Evolutionary conservation across 371 early-diverging fungal species (phyloP).

Genomic region (Syncephalastrum sp.): DNA sequence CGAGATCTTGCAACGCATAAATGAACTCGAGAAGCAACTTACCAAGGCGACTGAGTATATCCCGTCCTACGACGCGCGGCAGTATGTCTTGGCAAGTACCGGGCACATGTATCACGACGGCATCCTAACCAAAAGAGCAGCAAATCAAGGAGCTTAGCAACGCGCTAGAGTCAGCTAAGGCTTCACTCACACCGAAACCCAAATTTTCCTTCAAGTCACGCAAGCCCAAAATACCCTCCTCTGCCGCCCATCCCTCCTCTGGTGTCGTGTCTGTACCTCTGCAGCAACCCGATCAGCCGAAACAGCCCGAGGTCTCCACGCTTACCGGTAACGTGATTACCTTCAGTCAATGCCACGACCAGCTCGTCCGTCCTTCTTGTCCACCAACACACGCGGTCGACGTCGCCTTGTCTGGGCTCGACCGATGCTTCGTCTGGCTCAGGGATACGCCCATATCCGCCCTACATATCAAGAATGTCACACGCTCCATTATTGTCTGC

Average conservation of each 20-base stretch:
- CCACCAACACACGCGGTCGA: slow-evolving; percentile 28
- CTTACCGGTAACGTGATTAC: no score
- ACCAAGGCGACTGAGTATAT: slow-evolving; percentile 55
- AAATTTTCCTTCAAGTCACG: slow-evolving; percentile 67
- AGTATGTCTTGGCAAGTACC: slow-evolving; percentile 41
- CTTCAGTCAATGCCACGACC: no score
- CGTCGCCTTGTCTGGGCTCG: slow-evolving; percentile 52
- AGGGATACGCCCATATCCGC: slow-evolving; percentile 41
- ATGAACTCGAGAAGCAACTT: slow-evolving; percentile 50
- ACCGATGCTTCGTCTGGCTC: slow-evolving; percentile 56
- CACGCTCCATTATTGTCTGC: slow-evolving; percentile 59
- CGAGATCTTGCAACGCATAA: slow-evolving; percentile 39
- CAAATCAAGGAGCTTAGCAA: slow-evolving; percentile 49
- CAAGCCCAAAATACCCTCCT: slow-evolving; percentile 23
- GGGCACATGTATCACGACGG: background rate
- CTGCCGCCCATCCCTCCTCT: background rate
- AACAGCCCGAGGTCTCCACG: no score
- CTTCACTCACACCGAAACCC: slow-evolving; percentile 49
- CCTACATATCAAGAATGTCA: slow-evolving; percentile 67
- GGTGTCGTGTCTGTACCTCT: no score
- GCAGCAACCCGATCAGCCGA: no score
- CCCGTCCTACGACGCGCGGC: slow-evolving; percentile 60
- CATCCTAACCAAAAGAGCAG: slow-evolving; percentile 21
- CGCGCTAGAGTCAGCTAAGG: slow-evolving; percentile 26
- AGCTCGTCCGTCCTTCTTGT: no score